A percentile compares a stretch with the other conserved stretches of the same genome.
phyloP scores from a whole-genome alignment of 176 grass and related monocot genomes.

The Guadua angustifolia region DNA sequence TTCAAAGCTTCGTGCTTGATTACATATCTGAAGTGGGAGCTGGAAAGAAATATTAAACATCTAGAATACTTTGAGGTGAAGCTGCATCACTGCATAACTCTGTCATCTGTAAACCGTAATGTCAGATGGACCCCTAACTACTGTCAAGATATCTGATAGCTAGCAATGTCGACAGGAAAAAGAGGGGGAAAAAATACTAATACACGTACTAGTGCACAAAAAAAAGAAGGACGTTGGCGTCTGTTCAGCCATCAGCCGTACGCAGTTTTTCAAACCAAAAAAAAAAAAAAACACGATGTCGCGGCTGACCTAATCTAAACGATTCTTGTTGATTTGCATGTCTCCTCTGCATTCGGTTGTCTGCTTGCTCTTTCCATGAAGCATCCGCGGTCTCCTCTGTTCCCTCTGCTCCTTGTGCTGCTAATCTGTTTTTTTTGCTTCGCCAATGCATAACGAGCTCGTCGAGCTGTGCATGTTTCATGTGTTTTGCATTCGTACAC shows the following conservation, averaged over 20 bases:
- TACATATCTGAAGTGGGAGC: no score
- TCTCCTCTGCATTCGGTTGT: neutral
- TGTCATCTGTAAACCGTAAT: neutral
- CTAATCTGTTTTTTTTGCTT: neutral
- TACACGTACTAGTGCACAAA: neutral
- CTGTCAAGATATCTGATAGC: conserved; percentile 46
- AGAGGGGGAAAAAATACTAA: no score
- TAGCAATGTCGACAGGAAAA: conserved; percentile 11
- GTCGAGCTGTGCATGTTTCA: neutral
- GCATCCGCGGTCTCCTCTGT: neutral
- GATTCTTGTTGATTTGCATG: conserved; percentile 44
- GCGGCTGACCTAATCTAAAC: neutral
- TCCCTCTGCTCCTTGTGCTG: neutral
- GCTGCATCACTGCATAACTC: neutral
- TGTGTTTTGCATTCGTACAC: neutral
- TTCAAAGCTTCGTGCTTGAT: neutral
- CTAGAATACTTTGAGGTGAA: neutral
- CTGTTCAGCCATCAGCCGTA: conserved; percentile 36
- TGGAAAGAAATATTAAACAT: neutral
- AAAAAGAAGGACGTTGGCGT: conserved; percentile 26
- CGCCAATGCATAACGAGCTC: neutral
- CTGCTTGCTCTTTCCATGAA: conserved; percentile 30
- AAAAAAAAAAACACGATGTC: neutral
- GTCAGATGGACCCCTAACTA: conserved; percentile 20
- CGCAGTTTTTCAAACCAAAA: neutral